These are phyloP conservation scores for Sphaerulina populicola DNA, from an alignment of 2,329 filamentous ascomycete genomes.

Conservation along the genomic window DNA sequence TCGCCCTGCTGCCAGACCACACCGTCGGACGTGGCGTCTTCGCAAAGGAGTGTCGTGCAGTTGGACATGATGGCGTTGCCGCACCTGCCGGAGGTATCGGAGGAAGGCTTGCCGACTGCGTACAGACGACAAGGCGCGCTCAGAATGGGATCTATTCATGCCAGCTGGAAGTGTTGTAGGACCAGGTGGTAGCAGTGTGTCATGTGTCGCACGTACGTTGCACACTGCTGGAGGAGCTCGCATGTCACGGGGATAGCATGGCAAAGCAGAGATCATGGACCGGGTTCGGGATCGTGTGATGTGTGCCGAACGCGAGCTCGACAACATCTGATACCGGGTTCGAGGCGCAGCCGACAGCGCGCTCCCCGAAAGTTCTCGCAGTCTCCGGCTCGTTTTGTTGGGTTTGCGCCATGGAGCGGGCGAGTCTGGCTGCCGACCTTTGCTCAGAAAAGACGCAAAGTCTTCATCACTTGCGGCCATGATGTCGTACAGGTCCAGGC, in stretches of 20 bases:
- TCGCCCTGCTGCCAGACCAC: not conserved
- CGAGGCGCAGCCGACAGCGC: not conserved
- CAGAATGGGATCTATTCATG: too few relatives aligned
- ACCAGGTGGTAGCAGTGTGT: not conserved
- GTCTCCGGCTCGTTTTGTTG: constrained; percentile 5
- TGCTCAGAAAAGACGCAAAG: constrained; percentile 1
- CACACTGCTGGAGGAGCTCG: not conserved
- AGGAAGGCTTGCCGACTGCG: not conserved
- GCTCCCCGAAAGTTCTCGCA: not conserved
- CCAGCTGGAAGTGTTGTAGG: not conserved
- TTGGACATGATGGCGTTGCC: not conserved
- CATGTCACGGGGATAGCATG: not conserved
- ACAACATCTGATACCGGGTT: not conserved
- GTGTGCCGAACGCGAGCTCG: not conserved
- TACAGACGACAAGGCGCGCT: not conserved
- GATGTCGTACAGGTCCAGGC: constrained; percentile 1
- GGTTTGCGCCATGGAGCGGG: constrained; percentile 10
- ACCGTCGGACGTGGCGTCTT: not conserved
- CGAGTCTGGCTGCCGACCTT: constrained; percentile 9
- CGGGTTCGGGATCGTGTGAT: not conserved
- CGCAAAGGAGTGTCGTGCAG: constrained; percentile 1
- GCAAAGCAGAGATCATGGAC: not conserved
- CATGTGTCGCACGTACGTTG: not conserved
- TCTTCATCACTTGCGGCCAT: constrained; percentile 3
- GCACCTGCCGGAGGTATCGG: constrained; percentile 3